A percentile compares a stretch with the other conserved stretches of the same genome.
Conservation (phyloP, 179 eudicot species). For the Spergularia azorica region DNA sequence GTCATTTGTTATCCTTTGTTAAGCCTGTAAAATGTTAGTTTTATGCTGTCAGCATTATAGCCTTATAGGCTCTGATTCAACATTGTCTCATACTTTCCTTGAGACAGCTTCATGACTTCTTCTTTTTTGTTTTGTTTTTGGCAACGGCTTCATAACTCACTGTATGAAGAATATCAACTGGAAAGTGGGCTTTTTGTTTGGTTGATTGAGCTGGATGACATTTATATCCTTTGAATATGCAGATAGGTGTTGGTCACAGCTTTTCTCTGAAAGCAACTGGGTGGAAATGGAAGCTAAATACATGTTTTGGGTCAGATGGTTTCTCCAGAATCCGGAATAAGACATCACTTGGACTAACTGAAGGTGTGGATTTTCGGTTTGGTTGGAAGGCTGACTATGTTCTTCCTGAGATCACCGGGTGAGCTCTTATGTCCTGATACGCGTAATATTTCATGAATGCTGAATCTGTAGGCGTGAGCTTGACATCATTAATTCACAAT, state of each 20-base stretch:
- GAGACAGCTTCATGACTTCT: background rate
- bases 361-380: slow-evolving; percentile 86
- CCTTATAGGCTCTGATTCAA: background rate
- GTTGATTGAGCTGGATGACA: background rate
- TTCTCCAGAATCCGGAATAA: slow-evolving; percentile 82
- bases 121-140: too few relatives aligned
- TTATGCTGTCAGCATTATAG: background rate
- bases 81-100: background rate
- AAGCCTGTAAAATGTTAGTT: background rate
- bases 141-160: too few relatives aligned
- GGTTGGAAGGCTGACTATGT: slow-evolving; percentile 95
- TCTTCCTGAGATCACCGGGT: slow-evolving; percentile 94
- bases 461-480: background rate
- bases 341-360: slow-evolving; percentile 77
- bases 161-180: background rate
- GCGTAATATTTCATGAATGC: background rate
- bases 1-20: background rate
- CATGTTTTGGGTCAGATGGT: slow-evolving; percentile 85
- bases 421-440: slow-evolving; percentile 20
- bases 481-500: background rate
- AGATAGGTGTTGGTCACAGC: slow-evolving; percentile 87
- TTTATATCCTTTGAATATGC: slow-evolving; percentile 22
- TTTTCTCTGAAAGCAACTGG: slow-evolving; percentile 68
- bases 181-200: background rate
- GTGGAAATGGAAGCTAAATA: slow-evolving; percentile 89